Percentiles rank a stretch among this genome's conserved stretches.
Conservation (phyloP, 495 filamentous ascomycete species). For the Melanomma pulvis-pyrius region DNA sequence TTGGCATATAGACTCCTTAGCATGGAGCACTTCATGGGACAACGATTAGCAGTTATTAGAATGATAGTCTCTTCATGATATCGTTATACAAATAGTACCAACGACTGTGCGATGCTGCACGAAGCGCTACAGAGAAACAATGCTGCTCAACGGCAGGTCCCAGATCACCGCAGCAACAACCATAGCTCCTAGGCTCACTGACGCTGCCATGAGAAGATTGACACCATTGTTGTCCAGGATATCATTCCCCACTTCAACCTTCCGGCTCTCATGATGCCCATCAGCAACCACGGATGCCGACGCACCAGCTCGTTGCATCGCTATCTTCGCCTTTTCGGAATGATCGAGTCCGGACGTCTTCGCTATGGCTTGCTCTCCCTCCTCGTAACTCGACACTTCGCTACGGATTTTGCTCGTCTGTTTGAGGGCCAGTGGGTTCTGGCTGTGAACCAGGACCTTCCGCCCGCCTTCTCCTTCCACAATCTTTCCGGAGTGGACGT, state of each 20-base stretch:
- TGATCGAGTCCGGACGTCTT: constrained; percentile 26
- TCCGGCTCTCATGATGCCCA: constrained; percentile 63
- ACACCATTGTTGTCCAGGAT: constrained; percentile 92
- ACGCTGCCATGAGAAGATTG: constrained; percentile 83
- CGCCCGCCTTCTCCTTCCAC: constrained; percentile 84
- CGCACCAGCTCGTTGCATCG: constrained; percentile 45
- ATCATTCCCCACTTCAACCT: constrained; percentile 72
- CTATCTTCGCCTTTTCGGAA: constrained; percentile 10
- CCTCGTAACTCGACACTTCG: constrained; percentile 13
- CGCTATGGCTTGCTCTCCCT: constrained; percentile 25
- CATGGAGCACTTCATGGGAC: no score
- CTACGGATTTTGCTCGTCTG: constrained; percentile 28
- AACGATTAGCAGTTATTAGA: no score
- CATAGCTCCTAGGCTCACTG: constrained; percentile 82
- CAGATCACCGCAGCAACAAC: constrained; percentile 42
- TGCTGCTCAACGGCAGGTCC: constrained; percentile 29
- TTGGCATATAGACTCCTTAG: no score
- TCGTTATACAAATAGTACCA: background rate
- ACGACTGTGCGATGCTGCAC: background rate
- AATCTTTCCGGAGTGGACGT: constrained; percentile 79
- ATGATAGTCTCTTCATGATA: background rate
- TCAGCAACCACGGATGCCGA: constrained; percentile 31
- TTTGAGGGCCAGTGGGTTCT: constrained; percentile 30
- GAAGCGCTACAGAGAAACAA: constrained; percentile 15
- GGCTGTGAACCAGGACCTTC: constrained; percentile 58